Evolutionary conservation across 805 yeast genomes (phyloP).

Genomic region (Wickerhamomyces bovis): DNA sequence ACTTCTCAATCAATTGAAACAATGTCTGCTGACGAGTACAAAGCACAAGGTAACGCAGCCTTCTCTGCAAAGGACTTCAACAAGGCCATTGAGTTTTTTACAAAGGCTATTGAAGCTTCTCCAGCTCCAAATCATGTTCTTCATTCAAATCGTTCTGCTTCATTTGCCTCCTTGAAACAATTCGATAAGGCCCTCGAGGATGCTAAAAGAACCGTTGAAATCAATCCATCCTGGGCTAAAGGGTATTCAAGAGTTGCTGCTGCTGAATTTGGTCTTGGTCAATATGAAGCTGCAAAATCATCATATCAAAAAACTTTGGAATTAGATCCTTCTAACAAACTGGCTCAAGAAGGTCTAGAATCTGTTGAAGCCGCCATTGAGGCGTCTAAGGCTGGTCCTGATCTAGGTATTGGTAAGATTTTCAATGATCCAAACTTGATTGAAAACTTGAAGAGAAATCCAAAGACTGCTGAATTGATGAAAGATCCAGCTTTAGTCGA

Average conservation of each 20-base stretch:
- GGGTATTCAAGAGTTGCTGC: constrained; percentile 93
- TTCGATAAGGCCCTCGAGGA: constrained; percentile 73
- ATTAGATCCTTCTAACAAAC: constrained; percentile 73
- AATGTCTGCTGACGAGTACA: constrained; percentile 69
- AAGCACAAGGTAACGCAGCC: constrained; percentile 90
- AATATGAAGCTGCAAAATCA: constrained; percentile 65
- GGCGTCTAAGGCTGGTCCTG: constrained; percentile 43
- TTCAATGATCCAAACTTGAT: constrained; percentile 78
- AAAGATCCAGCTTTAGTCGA: constrained; percentile 79
- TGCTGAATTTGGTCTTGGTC: constrained; percentile 83
- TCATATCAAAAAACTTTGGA: constrained; percentile 76
- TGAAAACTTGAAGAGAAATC: constrained; percentile 70
- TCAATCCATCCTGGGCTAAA: constrained; percentile 89
- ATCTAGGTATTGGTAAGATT: constrained; percentile 69
- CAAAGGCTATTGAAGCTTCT: constrained; percentile 83
- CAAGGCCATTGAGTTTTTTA: constrained; percentile 73
- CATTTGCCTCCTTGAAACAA: constrained; percentile 73
- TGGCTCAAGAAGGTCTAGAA: constrained; percentile 78
- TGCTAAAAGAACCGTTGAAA: constrained; percentile 75
- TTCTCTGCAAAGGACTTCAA: constrained; percentile 82
- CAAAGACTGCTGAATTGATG: constrained; percentile 82
- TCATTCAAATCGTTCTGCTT: constrained; percentile 90
- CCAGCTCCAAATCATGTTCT: constrained; percentile 84
- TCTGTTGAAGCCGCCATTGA: constrained; percentile 54
- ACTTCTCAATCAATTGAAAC: neutral